A percentile compares a stretch with the other conserved stretches of the same genome.
These are phyloP conservation scores for Cynanchum wilfordii DNA, from an alignment of 257 asterid genomes.

Conservation along the genomic window DNA sequence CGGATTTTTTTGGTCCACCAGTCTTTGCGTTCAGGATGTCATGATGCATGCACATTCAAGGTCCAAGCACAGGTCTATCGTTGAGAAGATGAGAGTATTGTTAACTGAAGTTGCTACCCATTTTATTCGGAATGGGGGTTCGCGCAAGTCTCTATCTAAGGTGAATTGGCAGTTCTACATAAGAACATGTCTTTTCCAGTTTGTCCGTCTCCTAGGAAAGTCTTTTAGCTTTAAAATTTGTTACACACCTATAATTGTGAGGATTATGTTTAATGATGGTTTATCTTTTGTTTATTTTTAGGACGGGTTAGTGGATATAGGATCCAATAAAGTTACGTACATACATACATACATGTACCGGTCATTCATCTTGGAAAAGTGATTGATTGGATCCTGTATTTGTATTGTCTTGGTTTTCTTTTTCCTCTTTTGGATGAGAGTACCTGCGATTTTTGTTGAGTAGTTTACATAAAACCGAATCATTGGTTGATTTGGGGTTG, in stretches of 20 bases:
- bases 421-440: background rate
- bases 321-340: background rate
- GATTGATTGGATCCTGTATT: constrained; percentile 3
- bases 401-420: background rate
- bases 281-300: background rate
- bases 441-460: constrained; percentile 6
- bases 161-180: constrained; percentile 11
- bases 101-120: constrained; percentile 27
- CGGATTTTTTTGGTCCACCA: constrained; percentile 26
- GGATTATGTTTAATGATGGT: background rate
- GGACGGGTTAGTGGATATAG: constrained; percentile 3
- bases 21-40: constrained; percentile 24
- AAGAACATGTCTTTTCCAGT: constrained; percentile 12
- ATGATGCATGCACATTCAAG: constrained; percentile 21
- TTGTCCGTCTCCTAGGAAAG: constrained; percentile 10
- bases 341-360: background rate
- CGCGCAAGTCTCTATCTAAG: background rate
- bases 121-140: constrained; percentile 3
- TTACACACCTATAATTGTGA: background rate
- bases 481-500: constrained; percentile 26
- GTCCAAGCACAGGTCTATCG: constrained; percentile 20
- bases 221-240: constrained; percentile 13
- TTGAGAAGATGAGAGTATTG: constrained; percentile 17
- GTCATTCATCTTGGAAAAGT: constrained; percentile 3
- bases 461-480: constrained; percentile 10